Evolutionary conservation across 1,284 basidiomycete genomes (phyloP), one percentile per base, ranked within the genome.

Genomic region (Sporisorium scitamineum): DNA sequence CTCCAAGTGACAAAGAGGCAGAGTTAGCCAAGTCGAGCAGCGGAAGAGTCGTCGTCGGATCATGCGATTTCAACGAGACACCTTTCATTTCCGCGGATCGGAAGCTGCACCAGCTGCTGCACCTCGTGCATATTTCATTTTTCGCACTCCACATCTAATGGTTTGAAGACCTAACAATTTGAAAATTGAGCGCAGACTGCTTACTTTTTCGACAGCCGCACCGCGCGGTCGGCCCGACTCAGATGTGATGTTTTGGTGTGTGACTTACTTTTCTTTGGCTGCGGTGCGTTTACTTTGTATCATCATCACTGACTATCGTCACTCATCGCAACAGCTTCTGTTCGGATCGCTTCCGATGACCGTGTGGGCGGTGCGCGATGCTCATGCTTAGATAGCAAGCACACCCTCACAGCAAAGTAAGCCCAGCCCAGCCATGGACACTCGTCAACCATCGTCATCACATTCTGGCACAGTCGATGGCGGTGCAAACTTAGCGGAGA

Each of bases 1-100:
- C 51, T 64, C 16, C 37, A 14, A 37, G 6, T n/a, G 7, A 14
- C 37, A n/a, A 3, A 18, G 2, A 42, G 3, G 39, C n/a, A 42
- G 3, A 3, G 18, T 42, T 60, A 61, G 67, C 61, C 61, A 59
- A 69, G 34, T 42, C 54, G 26, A 54, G n/a, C 29, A 34, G 20
- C 54, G 13, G 9, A 34, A 27, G 20, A 47, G 44, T 31, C n/a
- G n/a, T n/a, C n/a, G 34, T 41, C 54, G 50, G 58, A 51, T 53
- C 51, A 53, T 41, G 34, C 47, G 45, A 41, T 51, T 48, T 24
- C 48, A 51, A 37, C 34, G 8, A 37, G 34, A 42, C n/a, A n/a
- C n/a, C n/a, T n/a, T 52, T 20, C 31, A 62, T 56, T 27, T 61
- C 68, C 68, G 58, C 62, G 62, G 58, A 70, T 70, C 68, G 61